Evolutionary conservation across 331 rosid genomes (phyloP), one percentile per base, ranked within the genome.

Genomic region (Malus hybrid): DNA sequence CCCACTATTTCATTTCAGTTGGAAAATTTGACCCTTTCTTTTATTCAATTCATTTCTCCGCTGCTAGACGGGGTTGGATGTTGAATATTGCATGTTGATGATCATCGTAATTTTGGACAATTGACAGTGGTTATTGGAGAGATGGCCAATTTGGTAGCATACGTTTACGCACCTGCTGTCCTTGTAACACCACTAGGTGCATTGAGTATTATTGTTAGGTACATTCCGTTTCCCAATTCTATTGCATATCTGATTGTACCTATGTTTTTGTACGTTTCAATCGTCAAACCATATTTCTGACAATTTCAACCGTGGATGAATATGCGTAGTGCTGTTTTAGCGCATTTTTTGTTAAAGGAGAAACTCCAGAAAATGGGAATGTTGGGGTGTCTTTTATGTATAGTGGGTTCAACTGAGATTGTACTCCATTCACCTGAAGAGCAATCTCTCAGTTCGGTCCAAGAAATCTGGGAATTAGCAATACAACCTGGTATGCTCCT

Each of bases 111-210:
- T 24, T 56, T 78, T 72, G 65, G 22, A 54, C 77, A 18, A 29
- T 71, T 54, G 56, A 60, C 73, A 89, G 97, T 93, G 98, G 82
- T 93, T 85, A 86, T 85, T 71, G 98, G 98, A 54, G 98, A 93
- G 86, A 66, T 89, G 69, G 86, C 97, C 19, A 93, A 93, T 80
- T 93, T 93, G 60, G 85, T 85, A 63, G 98, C 98, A 2, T 93
- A 93, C 80, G 69, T 86, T 55, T 93, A 84, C 22, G 96, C 98
- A 11, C 96, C 98, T 27, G 97, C 98, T 55, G 91, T 78, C 61
- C 97, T 93, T 24, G 98, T 93, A 77, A 93, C 97, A 18, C 98
- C 98, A 7, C 91, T 93, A 16, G 98, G 98, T 46, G 98, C 98
- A 66, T 70, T 93, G 71, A 93, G 96, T 81, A 93, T 93, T 76